Percentiles rank a stretch among this genome's conserved stretches.
Conservation (phyloP, 306 rosid genomes). For the Cicer yamashitae region DNA sequence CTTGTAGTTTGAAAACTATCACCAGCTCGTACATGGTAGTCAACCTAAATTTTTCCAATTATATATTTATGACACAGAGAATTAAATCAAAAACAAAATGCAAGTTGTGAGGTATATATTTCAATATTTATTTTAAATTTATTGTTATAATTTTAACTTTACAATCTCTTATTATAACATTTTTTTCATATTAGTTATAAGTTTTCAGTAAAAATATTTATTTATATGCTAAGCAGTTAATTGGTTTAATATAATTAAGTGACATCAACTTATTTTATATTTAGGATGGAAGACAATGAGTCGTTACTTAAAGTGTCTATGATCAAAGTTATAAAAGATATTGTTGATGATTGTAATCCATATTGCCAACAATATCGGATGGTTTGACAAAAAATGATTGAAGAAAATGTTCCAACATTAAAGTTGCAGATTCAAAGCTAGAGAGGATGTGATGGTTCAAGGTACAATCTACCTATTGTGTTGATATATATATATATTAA, state of each 20-base stretch:
- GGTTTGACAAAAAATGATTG: background rate
- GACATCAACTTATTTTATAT: too few species aligned
- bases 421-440: background rate
- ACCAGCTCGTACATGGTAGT: background rate
- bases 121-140: too few species aligned
- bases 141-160: background rate
- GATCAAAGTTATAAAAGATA: background rate
- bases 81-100: background rate
- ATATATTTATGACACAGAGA: conserved; percentile 1
- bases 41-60: background rate
- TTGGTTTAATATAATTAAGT: too few species aligned
- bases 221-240: too few species aligned
- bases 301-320: background rate
- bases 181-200: background rate
- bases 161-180: background rate
- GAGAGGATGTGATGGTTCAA: background rate
- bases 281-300: background rate
- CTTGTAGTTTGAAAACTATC: background rate
- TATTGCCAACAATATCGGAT: background rate
- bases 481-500: too few species aligned
- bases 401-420: background rate
- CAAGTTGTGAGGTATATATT: background rate
- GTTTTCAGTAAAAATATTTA: too few species aligned
- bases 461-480: background rate
- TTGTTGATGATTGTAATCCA: background rate